These are phyloP conservation scores for Tephrocybe sp. DNA, from an alignment of 768 basidiomycete species.

Conservation along the genomic window DNA sequence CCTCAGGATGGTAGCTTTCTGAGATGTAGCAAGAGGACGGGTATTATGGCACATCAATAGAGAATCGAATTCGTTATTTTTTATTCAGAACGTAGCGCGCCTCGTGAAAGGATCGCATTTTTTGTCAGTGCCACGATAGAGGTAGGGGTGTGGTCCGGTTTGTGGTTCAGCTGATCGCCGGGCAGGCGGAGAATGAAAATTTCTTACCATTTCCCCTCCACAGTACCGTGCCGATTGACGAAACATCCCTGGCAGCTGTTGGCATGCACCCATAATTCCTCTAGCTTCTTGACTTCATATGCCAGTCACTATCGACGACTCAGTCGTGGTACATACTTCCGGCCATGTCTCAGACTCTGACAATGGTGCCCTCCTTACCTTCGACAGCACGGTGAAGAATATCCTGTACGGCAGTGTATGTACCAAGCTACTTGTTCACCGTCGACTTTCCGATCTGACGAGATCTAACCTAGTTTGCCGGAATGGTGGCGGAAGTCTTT, in stretches of 20 bases:
- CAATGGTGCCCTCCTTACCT: conserved; percentile 12
- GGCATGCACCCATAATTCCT: conserved; percentile 5
- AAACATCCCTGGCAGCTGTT: neutral
- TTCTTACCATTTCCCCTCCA: neutral
- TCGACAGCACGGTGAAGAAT: conserved; percentile 37
- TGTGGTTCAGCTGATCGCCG: neutral
- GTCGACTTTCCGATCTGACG: neutral
- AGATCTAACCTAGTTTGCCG: conserved; percentile 55
- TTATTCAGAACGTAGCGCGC: no score
- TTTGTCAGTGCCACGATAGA: no score
- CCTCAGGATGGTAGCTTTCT: no score
- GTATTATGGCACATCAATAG: no score
- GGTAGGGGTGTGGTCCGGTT: no score
- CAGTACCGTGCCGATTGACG: neutral
- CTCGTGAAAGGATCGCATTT: no score
- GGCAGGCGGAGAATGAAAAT: conserved; percentile 8
- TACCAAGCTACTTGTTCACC: conserved; percentile 3
- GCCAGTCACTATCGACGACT: conserved; percentile 16
- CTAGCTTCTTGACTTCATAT: conserved; percentile 4
- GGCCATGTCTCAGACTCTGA: neutral
- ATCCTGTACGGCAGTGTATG: conserved; percentile 50
- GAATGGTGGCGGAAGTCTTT: conserved; percentile 83
- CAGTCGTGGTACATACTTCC: conserved; percentile 7
- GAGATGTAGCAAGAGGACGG: no score
- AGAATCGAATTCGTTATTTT: no score